Evolutionary conservation across 2,329 filamentous ascomycete genomes (phyloP), one percentile per base, ranked within the genome.

Genomic region (Alternaria brassicicola): DNA sequence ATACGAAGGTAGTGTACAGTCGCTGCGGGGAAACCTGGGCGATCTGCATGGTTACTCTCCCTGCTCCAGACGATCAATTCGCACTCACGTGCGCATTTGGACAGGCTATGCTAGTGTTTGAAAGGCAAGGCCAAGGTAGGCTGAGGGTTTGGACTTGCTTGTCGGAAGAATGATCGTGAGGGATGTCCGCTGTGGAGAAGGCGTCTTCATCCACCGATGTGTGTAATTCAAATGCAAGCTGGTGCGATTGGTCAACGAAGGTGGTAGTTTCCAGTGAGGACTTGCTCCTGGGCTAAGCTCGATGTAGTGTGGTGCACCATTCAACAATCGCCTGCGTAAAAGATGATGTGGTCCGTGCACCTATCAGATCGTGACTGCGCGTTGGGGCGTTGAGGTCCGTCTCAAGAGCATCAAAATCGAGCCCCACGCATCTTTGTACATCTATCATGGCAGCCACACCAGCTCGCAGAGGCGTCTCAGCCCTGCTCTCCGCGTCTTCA

Each of bases 361-460:
- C 13, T 25, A 51, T 50, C 31, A 53, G 39, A 54, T 58, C 59
- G 61, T 61, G 59, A 66, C 62, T 61, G 61, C 57, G 62, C 53
- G 64, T 66, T 51, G 15, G 46, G 23, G 51, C 48, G 38, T 52
- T 54, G 17, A 38, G 17, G 9, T 46, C 38, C 31, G 15, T 41
- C 15, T 9, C 31, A 13, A 25, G 17, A 9, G 21, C 30, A 38
- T 17, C 5, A 19, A 19, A 31, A 19, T 39, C 42, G 19, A 21
- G 13, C 43, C 26, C 13, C 31, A 4, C 33, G 31, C 25, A 41
- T 17, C 38, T 26, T 41, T 51, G 36, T 48, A 17, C n/a, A 2
- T 19, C 8, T 12, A 58, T 8, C 15, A 73, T 74, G 70, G 66
- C 70, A 51, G 45, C 66, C 6, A 55, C 57, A 52, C 58, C 66